Base-by-base conservation (phyloP, 805 yeast genomes). In the Wickerhamiella alocasiicola region DNA sequence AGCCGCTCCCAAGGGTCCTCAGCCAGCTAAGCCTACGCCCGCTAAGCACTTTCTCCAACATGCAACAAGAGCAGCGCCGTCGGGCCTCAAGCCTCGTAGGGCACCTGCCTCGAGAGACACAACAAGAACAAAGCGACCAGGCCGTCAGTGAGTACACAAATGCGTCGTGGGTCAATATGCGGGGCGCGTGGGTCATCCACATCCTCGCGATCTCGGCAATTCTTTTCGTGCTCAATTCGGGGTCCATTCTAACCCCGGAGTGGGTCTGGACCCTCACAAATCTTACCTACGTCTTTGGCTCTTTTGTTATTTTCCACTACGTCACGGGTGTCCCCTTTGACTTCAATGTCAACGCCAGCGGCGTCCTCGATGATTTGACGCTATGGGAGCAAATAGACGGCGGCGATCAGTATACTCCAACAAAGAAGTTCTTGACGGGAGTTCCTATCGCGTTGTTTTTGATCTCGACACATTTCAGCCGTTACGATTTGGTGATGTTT, bases 311-410 rank as follows among this genome's bases (percentile, higher is more conserved):
- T 97, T 91, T 88, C 59, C 98, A 88, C 60, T 79, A 82, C 58
- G 83, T 91, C 33, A 91, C 88, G 55, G 98, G 98, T 28, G 85
- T 94, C 2, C 98, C 98, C 0, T 91, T 88, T 57, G 98, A 91
- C 53, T 87, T 88, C 65, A 91, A 48, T 56, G 78, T 81, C 30
- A 41, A 41, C 30, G 44, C 44, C 40, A 20, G 29, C 12, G 98
- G 98, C 31, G 97, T 96, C 0, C 91, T 81, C 61, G 98, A 88
- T 57, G 78, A 83, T 55, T 68, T 88, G 50, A 91, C 95, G 17
- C 84, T 88, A 96, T 88, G 98, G 98, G 98, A 88, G 62, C 98
- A 88, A 62, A 78, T 80, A 44, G 93, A 82, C 59, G 77, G 87
- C 54, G 98, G 97, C 44, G 96, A 85, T 56, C 94, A 85, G 60